Percentiles rank a stretch among this genome's conserved stretches.
phyloP scores from a whole-genome alignment of 129 eudicot genomes.

The Flaveria linearis region DNA sequence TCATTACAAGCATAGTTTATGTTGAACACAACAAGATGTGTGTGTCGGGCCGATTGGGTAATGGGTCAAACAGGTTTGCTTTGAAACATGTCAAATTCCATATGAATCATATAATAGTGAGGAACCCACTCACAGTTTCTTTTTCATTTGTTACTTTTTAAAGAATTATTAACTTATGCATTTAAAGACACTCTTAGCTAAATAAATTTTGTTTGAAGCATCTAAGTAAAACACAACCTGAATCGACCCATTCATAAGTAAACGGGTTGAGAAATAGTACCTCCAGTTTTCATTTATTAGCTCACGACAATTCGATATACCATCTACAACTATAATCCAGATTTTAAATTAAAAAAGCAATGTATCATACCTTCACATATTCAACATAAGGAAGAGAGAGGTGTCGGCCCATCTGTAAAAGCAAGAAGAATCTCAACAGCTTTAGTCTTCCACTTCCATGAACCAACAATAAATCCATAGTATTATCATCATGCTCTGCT shows the following conservation, averaged over 20 bases:
- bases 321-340: background rate
- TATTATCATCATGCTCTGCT: constrained; percentile 94
- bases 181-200: background rate
- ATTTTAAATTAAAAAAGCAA: background rate
- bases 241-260: background rate
- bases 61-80: background rate
- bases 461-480: constrained; percentile 84
- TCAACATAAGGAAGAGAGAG: constrained; percentile 91
- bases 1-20: background rate
- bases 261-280: background rate
- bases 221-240: background rate
- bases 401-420: constrained; percentile 82
- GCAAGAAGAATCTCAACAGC: constrained; percentile 76
- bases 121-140: background rate
- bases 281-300: background rate
- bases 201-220: background rate
- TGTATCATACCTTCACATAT: constrained; percentile 72
- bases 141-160: background rate
- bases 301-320: constrained; percentile 14
- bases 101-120: too few relatives aligned
- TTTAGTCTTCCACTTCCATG: constrained; percentile 84
- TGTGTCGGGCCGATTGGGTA: background rate
- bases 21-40: background rate
- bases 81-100: background rate
- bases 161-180: background rate